Evolutionary conservation across 2,329 filamentous ascomycete species (phyloP).

Genomic region (Penicillium sclerotiorum): DNA sequence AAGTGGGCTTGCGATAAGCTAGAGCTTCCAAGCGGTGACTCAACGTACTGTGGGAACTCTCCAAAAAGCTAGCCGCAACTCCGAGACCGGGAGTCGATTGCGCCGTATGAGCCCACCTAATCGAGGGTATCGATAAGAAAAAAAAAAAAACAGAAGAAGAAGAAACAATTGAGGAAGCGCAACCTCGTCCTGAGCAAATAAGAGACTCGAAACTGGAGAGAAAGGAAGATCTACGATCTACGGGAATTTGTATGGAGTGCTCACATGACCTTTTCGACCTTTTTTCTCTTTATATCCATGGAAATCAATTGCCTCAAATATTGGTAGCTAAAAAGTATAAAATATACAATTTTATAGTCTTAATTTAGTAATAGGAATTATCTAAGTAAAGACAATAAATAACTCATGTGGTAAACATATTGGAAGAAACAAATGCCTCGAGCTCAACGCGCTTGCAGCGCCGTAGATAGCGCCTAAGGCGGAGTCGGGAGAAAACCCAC

Average conservation of each 20-base stretch:
- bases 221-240: not conserved
- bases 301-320: not conserved
- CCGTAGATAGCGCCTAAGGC: constrained; percentile 1
- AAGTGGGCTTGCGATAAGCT: constrained; percentile 3
- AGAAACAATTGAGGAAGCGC: not conserved
- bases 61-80: constrained; percentile 22
- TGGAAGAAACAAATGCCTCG: not conserved
- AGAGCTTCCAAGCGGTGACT: constrained; percentile 7
- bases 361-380: too few relatives aligned
- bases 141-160: not conserved
- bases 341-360: not conserved
- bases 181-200: too few relatives aligned
- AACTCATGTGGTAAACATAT: too few relatives aligned
- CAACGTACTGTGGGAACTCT: constrained; percentile 15
- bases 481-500: constrained; percentile 10
- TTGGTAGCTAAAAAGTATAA: not conserved
- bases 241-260: not conserved
- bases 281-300: too few relatives aligned
- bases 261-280: constrained; percentile 9
- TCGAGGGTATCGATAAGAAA: not conserved
- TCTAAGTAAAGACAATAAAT: too few relatives aligned
- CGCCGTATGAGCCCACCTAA: constrained; percentile 7
- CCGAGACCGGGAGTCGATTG: constrained; percentile 18
- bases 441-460: not conserved
- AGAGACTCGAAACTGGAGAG: not conserved